Conservation (phyloP, 257 asterid species). For the Solanum microdontum region DNA sequence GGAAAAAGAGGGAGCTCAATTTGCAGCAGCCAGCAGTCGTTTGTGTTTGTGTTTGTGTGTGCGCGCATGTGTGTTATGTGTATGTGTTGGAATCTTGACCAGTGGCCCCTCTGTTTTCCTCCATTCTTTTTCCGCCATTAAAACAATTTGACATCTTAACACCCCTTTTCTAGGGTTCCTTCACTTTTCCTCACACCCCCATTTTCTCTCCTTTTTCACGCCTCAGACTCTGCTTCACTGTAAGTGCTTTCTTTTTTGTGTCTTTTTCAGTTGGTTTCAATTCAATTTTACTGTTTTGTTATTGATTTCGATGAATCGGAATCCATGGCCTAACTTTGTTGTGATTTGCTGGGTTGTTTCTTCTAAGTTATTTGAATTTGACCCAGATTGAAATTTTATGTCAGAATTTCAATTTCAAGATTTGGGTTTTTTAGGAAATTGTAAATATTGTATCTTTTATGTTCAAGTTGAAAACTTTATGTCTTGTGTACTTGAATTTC, state of each 20-base stretch:
- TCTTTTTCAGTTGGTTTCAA: neutral
- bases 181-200: neutral
- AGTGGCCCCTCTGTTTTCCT: conserved; percentile 20
- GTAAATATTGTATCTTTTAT: neutral
- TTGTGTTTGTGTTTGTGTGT: neutral
- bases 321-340: neutral
- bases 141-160: neutral
- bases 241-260: neutral
- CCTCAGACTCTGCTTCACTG: neutral
- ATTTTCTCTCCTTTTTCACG: neutral
- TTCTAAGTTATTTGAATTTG: neutral
- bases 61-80: neutral
- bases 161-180: conserved; percentile 20
- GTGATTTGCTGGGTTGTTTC: neutral
- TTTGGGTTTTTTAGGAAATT: neutral
- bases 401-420: neutral
- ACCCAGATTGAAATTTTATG: neutral
- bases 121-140: conserved; percentile 27
- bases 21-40: neutral
- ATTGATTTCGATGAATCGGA: neutral
- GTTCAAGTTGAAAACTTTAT: neutral
- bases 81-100: conserved; percentile 12
- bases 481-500: neutral
- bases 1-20: neutral
- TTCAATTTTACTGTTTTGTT: neutral